These are phyloP conservation scores for Nicotiana noctiflora DNA, from an alignment of 257 asterid genomes.

Conservation along the genomic window DNA sequence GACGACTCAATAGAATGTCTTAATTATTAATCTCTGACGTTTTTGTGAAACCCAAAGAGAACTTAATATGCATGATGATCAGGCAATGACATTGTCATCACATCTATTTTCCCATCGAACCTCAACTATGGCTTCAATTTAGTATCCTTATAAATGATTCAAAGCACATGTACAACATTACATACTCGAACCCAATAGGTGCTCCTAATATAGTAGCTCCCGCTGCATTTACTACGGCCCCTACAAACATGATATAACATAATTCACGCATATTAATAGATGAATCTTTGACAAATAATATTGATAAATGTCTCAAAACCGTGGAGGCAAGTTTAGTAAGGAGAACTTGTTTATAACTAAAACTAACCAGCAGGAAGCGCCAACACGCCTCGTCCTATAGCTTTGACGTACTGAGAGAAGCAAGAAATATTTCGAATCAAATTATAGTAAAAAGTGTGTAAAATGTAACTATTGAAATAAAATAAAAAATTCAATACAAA, in stretches of 20 bases:
- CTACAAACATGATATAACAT: slow-evolving; percentile 28
- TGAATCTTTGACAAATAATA: background rate
- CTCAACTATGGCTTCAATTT: slow-evolving; percentile 14
- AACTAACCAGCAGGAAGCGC: slow-evolving; percentile 72
- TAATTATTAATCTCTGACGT: background rate
- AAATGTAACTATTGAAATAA: background rate
- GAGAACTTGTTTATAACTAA: too few relatives aligned
- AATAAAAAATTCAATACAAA: slow-evolving; percentile 1
- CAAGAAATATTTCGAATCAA: background rate
- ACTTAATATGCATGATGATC: background rate
- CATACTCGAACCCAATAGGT: slow-evolving; percentile 81
- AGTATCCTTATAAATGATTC: slow-evolving; percentile 1
- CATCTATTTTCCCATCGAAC: slow-evolving; percentile 8
- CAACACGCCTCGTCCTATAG: slow-evolving; percentile 60
- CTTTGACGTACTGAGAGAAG: slow-evolving; percentile 50
- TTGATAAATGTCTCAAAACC: background rate
- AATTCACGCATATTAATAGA: background rate
- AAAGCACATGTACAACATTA: slow-evolving; percentile 17
- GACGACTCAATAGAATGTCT: background rate
- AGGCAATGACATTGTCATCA: background rate
- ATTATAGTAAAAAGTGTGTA: background rate
- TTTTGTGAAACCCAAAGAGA: background rate
- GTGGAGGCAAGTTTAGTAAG: too few relatives aligned
- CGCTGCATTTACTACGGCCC: slow-evolving; percentile 68
- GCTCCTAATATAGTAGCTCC: slow-evolving; percentile 92